phyloP scores from a whole-genome alignment of 2,329 filamentous ascomycete species.

The Xylariales sp. region DNA sequence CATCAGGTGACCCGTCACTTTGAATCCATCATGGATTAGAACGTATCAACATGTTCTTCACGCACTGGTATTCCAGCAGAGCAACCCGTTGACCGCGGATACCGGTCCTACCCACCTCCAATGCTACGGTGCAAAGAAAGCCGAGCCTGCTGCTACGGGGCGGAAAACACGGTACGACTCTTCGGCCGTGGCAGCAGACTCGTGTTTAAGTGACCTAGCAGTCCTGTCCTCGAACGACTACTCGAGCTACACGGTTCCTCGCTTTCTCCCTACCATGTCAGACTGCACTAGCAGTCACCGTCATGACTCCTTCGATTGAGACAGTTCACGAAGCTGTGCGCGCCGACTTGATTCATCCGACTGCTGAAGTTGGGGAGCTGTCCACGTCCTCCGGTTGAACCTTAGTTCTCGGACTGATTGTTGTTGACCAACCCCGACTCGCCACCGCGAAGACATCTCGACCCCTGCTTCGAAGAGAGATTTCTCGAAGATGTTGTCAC shows the following conservation, averaged over 20 bases:
- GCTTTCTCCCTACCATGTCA: too few species aligned
- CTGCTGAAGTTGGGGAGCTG: neutral
- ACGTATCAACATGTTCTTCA: neutral
- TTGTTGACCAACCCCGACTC: neutral
- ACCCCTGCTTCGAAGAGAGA: neutral
- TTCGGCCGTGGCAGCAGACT: too few species aligned
- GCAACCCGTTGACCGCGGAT: neutral
- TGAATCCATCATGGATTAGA: too few species aligned
- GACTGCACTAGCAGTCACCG: too few species aligned
- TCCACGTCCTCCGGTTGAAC: neutral
- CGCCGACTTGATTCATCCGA: neutral
- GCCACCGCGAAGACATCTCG: neutral
- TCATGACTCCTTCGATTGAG: slow-evolving; percentile 1
- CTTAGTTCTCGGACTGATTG: neutral
- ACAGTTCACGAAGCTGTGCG: neutral
- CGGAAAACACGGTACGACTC: too few species aligned
- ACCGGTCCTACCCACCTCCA: neutral
- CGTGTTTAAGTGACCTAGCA: too few species aligned
- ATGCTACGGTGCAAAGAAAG: neutral
- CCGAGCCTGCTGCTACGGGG: too few species aligned
- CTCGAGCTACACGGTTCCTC: too few species aligned
- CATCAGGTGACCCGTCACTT: too few species aligned
- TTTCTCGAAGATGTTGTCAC: neutral
- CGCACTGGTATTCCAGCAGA: neutral
- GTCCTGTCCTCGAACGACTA: too few species aligned